A percentile compares a stretch with the other conserved stretches of the same genome.
These are phyloP conservation scores for Aspergillus piperis DNA, from an alignment of 2,329 filamentous ascomycete species.

Conservation along the genomic window DNA sequence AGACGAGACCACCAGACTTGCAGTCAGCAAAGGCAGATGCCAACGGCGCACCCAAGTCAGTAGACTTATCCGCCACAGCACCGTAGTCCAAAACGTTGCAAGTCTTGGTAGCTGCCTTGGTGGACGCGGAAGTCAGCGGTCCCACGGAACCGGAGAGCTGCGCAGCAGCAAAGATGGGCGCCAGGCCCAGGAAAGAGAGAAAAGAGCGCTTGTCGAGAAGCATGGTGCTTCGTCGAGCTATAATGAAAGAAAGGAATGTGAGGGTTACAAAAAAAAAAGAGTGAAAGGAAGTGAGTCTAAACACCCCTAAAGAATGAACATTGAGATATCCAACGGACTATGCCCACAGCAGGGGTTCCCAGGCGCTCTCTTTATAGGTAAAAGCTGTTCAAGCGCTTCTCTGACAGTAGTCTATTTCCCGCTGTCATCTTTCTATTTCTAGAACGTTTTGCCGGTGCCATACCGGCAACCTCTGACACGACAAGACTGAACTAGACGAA, in stretches of 20 bases:
- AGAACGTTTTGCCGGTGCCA: neutral
- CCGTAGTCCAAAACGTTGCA: constrained; percentile 58
- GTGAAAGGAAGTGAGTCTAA: neutral
- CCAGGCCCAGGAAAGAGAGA: constrained; percentile 23
- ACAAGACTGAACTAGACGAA: neutral
- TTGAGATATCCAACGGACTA: neutral
- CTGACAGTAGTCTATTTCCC: neutral
- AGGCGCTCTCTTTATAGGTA: neutral
- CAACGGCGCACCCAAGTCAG: constrained; percentile 54
- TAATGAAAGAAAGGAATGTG: neutral
- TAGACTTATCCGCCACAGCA: constrained; percentile 52
- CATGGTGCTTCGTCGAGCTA: constrained; percentile 9
- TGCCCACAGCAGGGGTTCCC: neutral
- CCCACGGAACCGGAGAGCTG: constrained; percentile 49
- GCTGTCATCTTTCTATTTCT: constrained; percentile 1
- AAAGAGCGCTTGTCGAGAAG: constrained; percentile 11
- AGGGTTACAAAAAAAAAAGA: constrained; percentile 2
- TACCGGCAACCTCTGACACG: neutral
- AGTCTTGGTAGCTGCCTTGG: constrained; percentile 48
- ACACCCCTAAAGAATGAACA: neutral
- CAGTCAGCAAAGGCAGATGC: constrained; percentile 54
- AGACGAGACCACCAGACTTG: constrained; percentile 54
- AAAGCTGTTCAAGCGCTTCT: neutral
- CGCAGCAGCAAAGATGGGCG: constrained; percentile 31
- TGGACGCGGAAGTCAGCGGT: constrained; percentile 44